Base-by-base conservation (phyloP, 2,329 filamentous ascomycete species). In the Ophiostoma quercus region DNA sequence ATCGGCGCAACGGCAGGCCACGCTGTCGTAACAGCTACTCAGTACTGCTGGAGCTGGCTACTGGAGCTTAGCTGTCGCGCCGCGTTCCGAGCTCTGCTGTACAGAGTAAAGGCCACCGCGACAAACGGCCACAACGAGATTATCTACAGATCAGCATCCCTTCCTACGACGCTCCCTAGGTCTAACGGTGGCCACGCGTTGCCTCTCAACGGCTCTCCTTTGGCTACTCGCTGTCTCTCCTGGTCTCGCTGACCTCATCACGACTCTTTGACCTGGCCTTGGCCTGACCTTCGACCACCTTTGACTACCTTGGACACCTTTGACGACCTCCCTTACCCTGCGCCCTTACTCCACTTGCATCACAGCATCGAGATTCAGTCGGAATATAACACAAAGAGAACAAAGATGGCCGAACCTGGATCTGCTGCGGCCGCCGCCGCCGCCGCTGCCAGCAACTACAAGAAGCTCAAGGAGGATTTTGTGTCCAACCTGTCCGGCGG, bases 381-480 rank as follows among this genome's bases (percentile, higher is more conserved):
- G 39, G 39, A 41, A 41, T 34, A 41, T 3, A 14, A 57, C 22
- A 57, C 3, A 51, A 25, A 25, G 22, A 57, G n/a, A 25, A 25
- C n/a, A 57, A 22, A 25, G 25, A 57, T 71, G 70, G 69, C 67
- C 32, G 69, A 73, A 69, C 66, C 68, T 4, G 39, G 67, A 6
- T 37, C 68, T 25, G 34, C 65, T 2, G 70, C 69, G 3, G 71
- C 71, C 68, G 67, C 69, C 5, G 71, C 70, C 1, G 73, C 70
- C 2, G 68, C 73, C 3, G 71, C 79, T 77, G 75, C 81, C 66
- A 79, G 79, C 71, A 89, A 85, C 80, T 97, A 97, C 83, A 99
- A 97, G 81, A 87, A 90, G 76, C 85, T 90, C 74, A 99, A 99
- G 82, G 94, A 96, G 83, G 92, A 92, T 77, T 97, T 97, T 79